Evolutionary conservation across 495 filamentous ascomycete genomes (phyloP).

Genomic region (Penicillium psychrofluorescens): DNA sequence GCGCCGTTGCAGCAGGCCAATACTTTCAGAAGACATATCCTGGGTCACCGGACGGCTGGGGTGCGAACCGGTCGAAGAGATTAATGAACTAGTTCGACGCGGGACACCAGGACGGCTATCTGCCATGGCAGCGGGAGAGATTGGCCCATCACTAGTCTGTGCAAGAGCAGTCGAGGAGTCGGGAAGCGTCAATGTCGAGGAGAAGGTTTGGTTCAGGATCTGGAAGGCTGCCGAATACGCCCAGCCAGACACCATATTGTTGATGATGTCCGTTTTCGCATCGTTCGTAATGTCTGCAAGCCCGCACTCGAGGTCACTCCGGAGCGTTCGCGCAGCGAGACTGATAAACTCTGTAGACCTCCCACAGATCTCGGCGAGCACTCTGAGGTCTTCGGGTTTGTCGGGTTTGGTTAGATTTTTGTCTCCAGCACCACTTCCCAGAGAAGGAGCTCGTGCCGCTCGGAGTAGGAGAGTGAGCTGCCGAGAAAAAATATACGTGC

Average conservation of each 20-base stretch:
- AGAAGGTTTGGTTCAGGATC: constrained; percentile 68
- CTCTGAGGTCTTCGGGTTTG: constrained; percentile 63
- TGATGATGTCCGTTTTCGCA: constrained; percentile 49
- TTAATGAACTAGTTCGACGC: constrained; percentile 38
- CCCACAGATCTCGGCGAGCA: constrained; percentile 73
- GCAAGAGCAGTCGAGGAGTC: constrained; percentile 42
- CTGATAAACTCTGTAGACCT: constrained; percentile 75
- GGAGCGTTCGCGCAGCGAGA: constrained; percentile 65
- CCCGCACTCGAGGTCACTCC: constrained; percentile 56
- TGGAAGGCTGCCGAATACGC: constrained; percentile 72
- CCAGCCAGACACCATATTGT: constrained; percentile 81
- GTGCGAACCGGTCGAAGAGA: constrained; percentile 13
- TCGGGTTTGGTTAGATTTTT: constrained; percentile 10
- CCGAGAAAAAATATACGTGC: constrained; percentile 86
- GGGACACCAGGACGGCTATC: constrained; percentile 43
- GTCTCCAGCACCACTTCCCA: constrained; percentile 10
- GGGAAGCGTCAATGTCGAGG: constrained; percentile 58
- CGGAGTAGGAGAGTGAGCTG: constrained; percentile 80
- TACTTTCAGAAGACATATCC: constrained; percentile 19
- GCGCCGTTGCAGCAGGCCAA: constrained; percentile 13
- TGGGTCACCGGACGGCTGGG: constrained; percentile 23
- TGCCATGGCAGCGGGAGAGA: constrained; percentile 4
- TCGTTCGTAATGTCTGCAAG: constrained; percentile 26
- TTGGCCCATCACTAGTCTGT: constrained; percentile 18
- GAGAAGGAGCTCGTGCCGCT: constrained; percentile 57